Conservation (phyloP, 805 yeast genomes). For the Teunomyces lycoperdinae region DNA sequence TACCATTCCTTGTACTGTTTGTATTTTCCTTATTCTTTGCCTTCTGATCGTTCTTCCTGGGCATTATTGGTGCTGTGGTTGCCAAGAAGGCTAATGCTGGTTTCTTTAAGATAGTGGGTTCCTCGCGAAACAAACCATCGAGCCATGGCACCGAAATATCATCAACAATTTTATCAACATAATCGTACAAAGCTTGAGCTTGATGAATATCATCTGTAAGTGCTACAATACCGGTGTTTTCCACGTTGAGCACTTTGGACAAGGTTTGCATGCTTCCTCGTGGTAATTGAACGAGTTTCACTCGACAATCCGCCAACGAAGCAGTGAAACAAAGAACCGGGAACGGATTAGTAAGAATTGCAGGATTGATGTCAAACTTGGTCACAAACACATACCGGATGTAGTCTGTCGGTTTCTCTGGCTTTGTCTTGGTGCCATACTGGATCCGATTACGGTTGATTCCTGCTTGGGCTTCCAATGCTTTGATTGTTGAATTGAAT, state of each 20-base stretch:
- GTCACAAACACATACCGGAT: slow-evolving; percentile 55
- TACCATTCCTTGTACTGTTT: background rate
- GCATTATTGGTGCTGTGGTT: slow-evolving; percentile 45
- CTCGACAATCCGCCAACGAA: slow-evolving; percentile 28
- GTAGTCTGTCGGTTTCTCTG: slow-evolving; percentile 5
- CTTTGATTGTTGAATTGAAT: slow-evolving; percentile 53
- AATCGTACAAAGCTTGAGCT: slow-evolving; percentile 26
- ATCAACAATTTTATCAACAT: slow-evolving; percentile 26
- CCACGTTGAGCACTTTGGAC: slow-evolving; percentile 26
- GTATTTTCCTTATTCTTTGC: slow-evolving; percentile 12
- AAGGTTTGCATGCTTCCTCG: slow-evolving; percentile 34
- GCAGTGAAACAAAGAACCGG: slow-evolving; percentile 56
- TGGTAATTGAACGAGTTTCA: slow-evolving; percentile 62
- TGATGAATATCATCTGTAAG: slow-evolving; percentile 25
- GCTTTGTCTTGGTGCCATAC: slow-evolving; percentile 2
- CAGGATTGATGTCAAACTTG: slow-evolving; percentile 52
- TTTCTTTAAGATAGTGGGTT: slow-evolving; percentile 17
- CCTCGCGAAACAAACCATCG: slow-evolving; percentile 22
- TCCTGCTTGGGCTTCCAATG: slow-evolving; percentile 44
- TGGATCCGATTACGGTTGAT: slow-evolving; percentile 12
- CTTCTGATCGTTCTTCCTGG: slow-evolving; percentile 20
- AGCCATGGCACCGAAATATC: slow-evolving; percentile 49
- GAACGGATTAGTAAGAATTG: slow-evolving; percentile 51
- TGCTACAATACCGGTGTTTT: slow-evolving; percentile 33
- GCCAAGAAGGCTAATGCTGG: slow-evolving; percentile 43